Evolutionary conservation across 441 rosid genomes (phyloP).

Genomic region (Adansonia gregorii): DNA sequence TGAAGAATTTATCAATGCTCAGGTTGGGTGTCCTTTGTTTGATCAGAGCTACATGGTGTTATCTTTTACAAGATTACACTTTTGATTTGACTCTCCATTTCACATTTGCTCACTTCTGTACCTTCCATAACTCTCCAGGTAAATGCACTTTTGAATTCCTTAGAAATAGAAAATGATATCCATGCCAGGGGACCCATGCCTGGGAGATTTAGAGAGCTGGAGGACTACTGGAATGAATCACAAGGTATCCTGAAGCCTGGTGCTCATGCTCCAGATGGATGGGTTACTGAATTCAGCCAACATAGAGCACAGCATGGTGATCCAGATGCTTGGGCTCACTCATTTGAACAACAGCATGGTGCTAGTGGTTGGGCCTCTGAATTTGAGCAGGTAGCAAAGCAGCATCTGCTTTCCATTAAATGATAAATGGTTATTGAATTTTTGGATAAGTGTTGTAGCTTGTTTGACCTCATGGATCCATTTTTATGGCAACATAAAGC

Average conservation of each 20-base stretch:
- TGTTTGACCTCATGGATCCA: background rate
- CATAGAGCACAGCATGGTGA: slow-evolving; percentile 53
- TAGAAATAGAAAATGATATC: slow-evolving; percentile 78
- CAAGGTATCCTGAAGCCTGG: slow-evolving; percentile 69
- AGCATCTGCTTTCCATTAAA: background rate
- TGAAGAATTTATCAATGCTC: slow-evolving; percentile 88
- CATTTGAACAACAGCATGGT: slow-evolving; percentile 91
- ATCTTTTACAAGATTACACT: slow-evolving; percentile 17
- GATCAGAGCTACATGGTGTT: slow-evolving; percentile 9
- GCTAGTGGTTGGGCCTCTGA: slow-evolving; percentile 93
- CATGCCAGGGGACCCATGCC: slow-evolving; percentile 72
- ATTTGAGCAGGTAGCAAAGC: slow-evolving; percentile 76
- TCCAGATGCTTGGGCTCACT: slow-evolving; percentile 83
- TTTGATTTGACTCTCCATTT: background rate
- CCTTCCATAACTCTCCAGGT: slow-evolving; percentile 54
- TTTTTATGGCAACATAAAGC: background rate
- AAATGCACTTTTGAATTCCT: slow-evolving; percentile 79
- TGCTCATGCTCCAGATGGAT: slow-evolving; percentile 70
- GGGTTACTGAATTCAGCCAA: slow-evolving; percentile 79
- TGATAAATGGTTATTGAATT: background rate
- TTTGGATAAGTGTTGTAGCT: background rate
- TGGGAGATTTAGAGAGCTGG: slow-evolving; percentile 80
- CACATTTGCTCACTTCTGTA: background rate
- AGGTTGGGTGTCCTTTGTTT: slow-evolving; percentile 52
- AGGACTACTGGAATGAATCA: slow-evolving; percentile 94